Conservation (phyloP, 345 rosid species). For the Linum tenue region DNA sequence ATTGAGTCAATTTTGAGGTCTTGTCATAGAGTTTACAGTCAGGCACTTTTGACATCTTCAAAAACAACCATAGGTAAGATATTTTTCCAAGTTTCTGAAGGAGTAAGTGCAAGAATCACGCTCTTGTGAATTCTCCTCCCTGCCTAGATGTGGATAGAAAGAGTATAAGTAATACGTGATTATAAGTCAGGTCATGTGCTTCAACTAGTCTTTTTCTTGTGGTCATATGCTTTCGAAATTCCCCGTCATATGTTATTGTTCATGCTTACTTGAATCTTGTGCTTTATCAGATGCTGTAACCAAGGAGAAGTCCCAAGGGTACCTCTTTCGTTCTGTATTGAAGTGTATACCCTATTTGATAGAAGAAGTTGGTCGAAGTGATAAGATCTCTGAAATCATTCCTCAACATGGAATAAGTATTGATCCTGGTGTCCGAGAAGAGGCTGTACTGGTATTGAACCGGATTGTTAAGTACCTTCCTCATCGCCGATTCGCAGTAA, state of each 20-base stretch:
- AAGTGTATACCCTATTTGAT: conserved; percentile 94
- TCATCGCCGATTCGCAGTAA: conserved; percentile 91
- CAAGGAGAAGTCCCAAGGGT: conserved; percentile 95
- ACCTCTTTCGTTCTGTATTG: conserved; percentile 84
- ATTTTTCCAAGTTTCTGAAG: background rate
- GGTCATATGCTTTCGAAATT: too few species aligned
- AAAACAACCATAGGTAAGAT: conserved; percentile 71
- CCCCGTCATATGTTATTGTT: too few species aligned
- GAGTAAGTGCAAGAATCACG: background rate
- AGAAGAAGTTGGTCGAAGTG: conserved; percentile 96
- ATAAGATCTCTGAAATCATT: conserved; percentile 92
- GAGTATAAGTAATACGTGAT: too few species aligned
- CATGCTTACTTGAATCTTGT: conserved; percentile 11
- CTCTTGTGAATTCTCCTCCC: background rate
- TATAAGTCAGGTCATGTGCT: too few species aligned
- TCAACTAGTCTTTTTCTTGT: too few species aligned
- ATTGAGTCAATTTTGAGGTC: conserved; percentile 88
- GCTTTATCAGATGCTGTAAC: conserved; percentile 71
- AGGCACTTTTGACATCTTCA: conserved; percentile 88
- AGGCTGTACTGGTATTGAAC: conserved; percentile 93
- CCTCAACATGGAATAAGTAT: conserved; percentile 98
- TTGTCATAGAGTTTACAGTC: conserved; percentile 75
- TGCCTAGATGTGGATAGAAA: background rate
- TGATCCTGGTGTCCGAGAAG: conserved; percentile 98
- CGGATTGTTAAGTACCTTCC: conserved; percentile 84